Evolutionary conservation across 2,329 filamentous ascomycete genomes (phyloP).

Genomic region (Aspergillus pseudoterreus): DNA sequence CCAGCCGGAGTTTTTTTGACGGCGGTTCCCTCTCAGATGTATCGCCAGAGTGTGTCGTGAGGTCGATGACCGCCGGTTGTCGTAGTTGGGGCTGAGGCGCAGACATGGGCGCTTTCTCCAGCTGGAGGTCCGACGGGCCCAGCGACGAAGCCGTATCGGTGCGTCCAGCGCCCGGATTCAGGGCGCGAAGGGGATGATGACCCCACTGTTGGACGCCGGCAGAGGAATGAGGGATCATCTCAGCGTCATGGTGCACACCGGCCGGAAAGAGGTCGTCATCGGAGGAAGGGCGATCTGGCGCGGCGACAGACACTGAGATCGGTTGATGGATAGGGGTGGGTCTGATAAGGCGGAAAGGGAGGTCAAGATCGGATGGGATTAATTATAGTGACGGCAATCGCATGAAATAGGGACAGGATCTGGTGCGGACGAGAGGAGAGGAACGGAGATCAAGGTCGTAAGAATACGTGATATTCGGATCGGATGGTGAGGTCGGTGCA

Average conservation of each 20-base stretch:
- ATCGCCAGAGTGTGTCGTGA: constrained; percentile 28
- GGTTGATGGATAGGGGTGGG: not conserved
- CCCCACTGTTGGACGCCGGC: constrained; percentile 38
- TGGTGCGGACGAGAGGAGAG: not conserved
- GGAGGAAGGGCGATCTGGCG: constrained; percentile 8
- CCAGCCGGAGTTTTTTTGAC: constrained; percentile 34
- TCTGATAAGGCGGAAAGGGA: not conserved
- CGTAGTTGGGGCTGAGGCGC: constrained; percentile 20
- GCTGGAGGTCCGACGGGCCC: constrained; percentile 19
- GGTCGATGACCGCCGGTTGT: constrained; percentile 34
- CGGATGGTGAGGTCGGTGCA: not conserved
- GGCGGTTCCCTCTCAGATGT: constrained; percentile 34
- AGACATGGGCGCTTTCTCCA: constrained; percentile 25
- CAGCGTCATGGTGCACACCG: constrained; percentile 35
- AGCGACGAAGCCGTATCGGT: constrained; percentile 22
- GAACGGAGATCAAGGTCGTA: not conserved
- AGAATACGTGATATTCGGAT: not conserved
- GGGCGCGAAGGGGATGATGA: constrained; percentile 26
- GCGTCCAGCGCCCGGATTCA: constrained; percentile 28
- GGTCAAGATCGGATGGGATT: not conserved
- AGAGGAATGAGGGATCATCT: constrained; percentile 41
- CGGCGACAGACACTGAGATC: not conserved
- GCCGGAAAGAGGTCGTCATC: constrained; percentile 22
- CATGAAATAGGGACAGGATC: not conserved
- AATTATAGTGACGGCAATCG: not conserved